phyloP scores from a whole-genome alignment of 305 asterid species.

The Fraxinus velutina region DNA sequence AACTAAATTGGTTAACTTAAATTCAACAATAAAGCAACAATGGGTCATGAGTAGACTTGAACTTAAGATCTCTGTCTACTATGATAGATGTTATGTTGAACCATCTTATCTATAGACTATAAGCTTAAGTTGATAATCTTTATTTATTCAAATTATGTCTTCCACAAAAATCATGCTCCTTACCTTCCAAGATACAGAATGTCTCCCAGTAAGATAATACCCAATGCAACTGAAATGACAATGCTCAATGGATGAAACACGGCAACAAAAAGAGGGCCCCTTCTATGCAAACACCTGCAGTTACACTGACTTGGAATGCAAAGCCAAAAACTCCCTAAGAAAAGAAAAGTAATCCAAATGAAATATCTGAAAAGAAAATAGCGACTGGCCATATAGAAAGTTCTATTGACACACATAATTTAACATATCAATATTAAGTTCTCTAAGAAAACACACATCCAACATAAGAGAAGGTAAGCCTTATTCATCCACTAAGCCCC shows the following conservation, averaged over 20 bases:
- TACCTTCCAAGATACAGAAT: conserved; percentile 76
- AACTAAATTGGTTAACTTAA: no score
- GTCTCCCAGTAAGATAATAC: conserved; percentile 57
- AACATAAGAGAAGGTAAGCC: neutral
- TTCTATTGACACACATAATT: neutral
- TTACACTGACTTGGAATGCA: conserved; percentile 70
- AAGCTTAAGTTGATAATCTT: neutral
- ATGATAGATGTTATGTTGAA: neutral
- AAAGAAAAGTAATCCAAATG: neutral
- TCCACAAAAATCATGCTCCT: neutral
- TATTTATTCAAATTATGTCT: neutral
- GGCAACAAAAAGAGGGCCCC: conserved; percentile 84
- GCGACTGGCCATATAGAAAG: neutral
- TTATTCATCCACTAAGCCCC: neutral
- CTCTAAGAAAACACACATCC: neutral
- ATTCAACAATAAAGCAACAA: neutral
- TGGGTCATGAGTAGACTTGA: neutral
- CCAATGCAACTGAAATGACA: conserved; percentile 55
- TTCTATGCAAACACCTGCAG: conserved; percentile 60
- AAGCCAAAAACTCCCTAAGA: conserved; percentile 72
- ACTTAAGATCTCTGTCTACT: neutral
- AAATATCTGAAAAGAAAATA: neutral
- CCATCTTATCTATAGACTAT: neutral
- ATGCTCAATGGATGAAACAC: conserved; percentile 80
- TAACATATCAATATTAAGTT: neutral